A percentile compares a stretch with the other conserved stretches of the same genome.
Evolutionary conservation across 1,284 basidiomycete genomes (phyloP).

Genomic region (Anthracocystis walkeri): DNA sequence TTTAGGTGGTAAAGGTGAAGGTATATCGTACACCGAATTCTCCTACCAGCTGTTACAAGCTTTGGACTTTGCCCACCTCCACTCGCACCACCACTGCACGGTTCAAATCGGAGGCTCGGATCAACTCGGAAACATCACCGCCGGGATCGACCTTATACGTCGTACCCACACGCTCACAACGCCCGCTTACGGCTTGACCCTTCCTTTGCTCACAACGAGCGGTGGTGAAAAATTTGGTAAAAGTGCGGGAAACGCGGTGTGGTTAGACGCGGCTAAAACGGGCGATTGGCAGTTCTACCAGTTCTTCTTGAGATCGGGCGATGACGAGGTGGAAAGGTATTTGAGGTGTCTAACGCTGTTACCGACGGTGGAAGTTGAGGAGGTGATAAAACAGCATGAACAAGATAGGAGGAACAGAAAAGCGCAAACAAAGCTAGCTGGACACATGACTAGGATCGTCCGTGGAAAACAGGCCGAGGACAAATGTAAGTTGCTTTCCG

Average conservation of each 20-base stretch:
- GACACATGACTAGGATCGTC: conserved; percentile 85
- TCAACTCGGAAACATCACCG: conserved; percentile 98
- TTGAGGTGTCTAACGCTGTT: conserved; percentile 87
- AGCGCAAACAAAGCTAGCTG: conserved; percentile 84
- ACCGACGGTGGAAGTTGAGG: conserved; percentile 75
- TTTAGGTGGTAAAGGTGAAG: conserved; percentile 72
- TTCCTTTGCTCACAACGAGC: conserved; percentile 90
- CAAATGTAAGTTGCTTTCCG: conserved; percentile 73
- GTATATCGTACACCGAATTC: conserved; percentile 97
- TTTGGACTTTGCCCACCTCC: conserved; percentile 88
- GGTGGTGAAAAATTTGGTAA: conserved; percentile 97
- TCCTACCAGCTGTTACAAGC: conserved; percentile 97
- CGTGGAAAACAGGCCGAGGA: conserved; percentile 71
- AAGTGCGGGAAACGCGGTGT: conserved; percentile 93
- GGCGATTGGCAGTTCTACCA: conserved; percentile 71
- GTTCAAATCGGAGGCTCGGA: conserved; percentile 96
- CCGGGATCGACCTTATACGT: conserved; percentile 88
- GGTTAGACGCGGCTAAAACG: conserved; percentile 71
- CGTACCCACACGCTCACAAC: conserved; percentile 70
- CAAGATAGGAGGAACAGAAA: conserved; percentile 75
- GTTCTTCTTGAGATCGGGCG: conserved; percentile 88
- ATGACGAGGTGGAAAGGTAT: conserved; percentile 84
- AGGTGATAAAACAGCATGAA: conserved; percentile 76
- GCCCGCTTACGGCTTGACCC: conserved; percentile 85
- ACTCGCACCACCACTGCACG: conserved; percentile 77